A percentile compares a stretch with the other conserved stretches of the same genome.
These are phyloP conservation scores for Danielozyma ontarioensis DNA, from an alignment of 805 yeast species.

Conservation along the genomic window DNA sequence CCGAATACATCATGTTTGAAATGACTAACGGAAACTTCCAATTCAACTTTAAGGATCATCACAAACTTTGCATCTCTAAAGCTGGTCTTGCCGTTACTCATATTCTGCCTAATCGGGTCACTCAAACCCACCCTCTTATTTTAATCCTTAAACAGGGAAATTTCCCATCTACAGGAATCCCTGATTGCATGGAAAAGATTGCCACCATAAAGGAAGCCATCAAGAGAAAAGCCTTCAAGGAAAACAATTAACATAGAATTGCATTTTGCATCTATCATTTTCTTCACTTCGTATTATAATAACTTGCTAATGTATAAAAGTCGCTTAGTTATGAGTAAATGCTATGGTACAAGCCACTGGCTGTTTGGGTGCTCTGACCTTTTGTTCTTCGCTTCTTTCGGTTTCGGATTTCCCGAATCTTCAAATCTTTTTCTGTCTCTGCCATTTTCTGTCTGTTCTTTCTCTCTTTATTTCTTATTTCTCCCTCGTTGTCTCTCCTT, in stretches of 20 bases:
- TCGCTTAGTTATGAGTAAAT: neutral
- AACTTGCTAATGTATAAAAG: conserved; percentile 1
- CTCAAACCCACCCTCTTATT: conserved; percentile 59
- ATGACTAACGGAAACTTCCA: conserved; percentile 89
- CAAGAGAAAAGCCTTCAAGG: conserved; percentile 30
- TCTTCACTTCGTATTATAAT: too few species aligned
- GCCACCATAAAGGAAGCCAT: conserved; percentile 61
- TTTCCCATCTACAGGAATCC: conserved; percentile 35
- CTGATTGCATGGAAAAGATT: conserved; percentile 38
- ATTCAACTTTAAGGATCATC: conserved; percentile 93
- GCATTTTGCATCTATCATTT: too few species aligned
- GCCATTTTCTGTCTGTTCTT: too few species aligned
- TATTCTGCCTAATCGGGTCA: conserved; percentile 70
- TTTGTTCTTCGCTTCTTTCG: too few species aligned
- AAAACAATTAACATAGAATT: too few species aligned
- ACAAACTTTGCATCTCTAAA: conserved; percentile 75
- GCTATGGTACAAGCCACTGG: neutral
- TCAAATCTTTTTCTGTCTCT: too few species aligned
- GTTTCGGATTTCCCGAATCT: too few species aligned
- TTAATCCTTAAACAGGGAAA: conserved; percentile 38
- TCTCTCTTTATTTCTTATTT: too few species aligned
- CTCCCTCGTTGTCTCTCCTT: too few species aligned
- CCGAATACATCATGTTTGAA: conserved; percentile 84
- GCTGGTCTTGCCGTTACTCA: conserved; percentile 74
- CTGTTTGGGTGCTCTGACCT: too few species aligned